Evolutionary conservation across 2,329 filamentous ascomycete genomes (phyloP).

Genomic region (Dactylellina drechsleri): DNA sequence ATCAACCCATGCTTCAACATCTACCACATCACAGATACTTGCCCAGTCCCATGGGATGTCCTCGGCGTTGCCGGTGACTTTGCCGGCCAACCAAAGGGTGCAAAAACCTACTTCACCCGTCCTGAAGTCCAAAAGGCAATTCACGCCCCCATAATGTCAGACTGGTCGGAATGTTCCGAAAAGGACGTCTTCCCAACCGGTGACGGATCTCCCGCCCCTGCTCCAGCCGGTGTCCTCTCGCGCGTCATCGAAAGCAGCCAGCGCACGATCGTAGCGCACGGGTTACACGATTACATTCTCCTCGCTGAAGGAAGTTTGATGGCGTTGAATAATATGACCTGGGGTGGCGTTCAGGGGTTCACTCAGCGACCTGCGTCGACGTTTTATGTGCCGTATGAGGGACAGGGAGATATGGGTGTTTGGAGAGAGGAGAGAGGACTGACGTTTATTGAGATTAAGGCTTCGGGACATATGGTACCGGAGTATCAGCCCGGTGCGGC

Average conservation of each 20-base stretch:
- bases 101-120: constrained; percentile 75
- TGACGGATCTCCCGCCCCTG: constrained; percentile 67
- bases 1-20: constrained; percentile 83
- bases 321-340: constrained; percentile 83
- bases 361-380: constrained; percentile 69
- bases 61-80: constrained; percentile 56
- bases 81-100: constrained; percentile 72
- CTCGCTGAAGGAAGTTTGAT: constrained; percentile 76
- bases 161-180: constrained; percentile 70
- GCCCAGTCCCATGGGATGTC: constrained; percentile 61
- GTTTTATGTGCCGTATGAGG: constrained; percentile 76
- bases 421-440: constrained; percentile 80
- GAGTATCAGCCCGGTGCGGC: constrained; percentile 75
- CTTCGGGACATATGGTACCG: constrained; percentile 75
- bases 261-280: constrained; percentile 79
- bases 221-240: constrained; percentile 71
- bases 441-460: constrained; percentile 73
- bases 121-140: constrained; percentile 75
- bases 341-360: constrained; percentile 77
- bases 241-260: constrained; percentile 77
- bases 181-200: constrained; percentile 64
- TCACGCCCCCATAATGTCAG: constrained; percentile 68
- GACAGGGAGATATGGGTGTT: constrained; percentile 74
- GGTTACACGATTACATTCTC: constrained; percentile 75
- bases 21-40: constrained; percentile 75